Conservation (phyloP, 1,284 basidiomycete genomes). For the Boletus sp. region DNA sequence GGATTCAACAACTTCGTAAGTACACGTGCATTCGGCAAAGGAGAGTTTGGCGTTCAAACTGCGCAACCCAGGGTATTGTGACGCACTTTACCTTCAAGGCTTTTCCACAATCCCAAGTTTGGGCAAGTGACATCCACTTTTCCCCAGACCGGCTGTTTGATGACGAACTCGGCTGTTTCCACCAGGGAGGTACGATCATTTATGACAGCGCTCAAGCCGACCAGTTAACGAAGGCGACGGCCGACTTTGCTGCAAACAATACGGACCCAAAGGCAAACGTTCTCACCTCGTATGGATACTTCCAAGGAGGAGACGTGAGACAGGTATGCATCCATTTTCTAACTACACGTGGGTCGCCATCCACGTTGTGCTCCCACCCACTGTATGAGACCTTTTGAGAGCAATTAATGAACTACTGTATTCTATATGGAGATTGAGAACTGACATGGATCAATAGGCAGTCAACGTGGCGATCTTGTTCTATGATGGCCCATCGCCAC, state of each 20-base stretch:
- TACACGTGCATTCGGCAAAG: slow-evolving; percentile 8
- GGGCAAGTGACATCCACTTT: slow-evolving; percentile 45
- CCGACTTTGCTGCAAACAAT: slow-evolving; percentile 53
- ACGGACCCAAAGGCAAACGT: slow-evolving; percentile 65
- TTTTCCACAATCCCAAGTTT: slow-evolving; percentile 58
- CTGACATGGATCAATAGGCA: slow-evolving; percentile 18
- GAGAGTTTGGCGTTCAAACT: neutral
- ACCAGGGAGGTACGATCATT: slow-evolving; percentile 57
- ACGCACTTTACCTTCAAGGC: slow-evolving; percentile 59
- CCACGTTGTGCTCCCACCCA: slow-evolving; percentile 5
- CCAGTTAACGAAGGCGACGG: slow-evolving; percentile 45
- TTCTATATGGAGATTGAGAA: slow-evolving; percentile 5
- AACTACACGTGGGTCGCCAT: slow-evolving; percentile 2
- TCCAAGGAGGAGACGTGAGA: slow-evolving; percentile 36
- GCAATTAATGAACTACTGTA: slow-evolving; percentile 7
- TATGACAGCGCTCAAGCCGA: slow-evolving; percentile 39
- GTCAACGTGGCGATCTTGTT: slow-evolving; percentile 39
- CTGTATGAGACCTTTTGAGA: neutral
- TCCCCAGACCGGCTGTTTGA: slow-evolving; percentile 4
- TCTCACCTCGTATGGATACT: slow-evolving; percentile 58
- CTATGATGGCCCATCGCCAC: slow-evolving; percentile 48
- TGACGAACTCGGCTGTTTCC: too few relatives aligned
- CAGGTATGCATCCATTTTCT: slow-evolving; percentile 23
- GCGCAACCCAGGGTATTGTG: slow-evolving; percentile 56
- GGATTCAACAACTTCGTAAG: slow-evolving; percentile 66